Conservation (phyloP, 768 basidiomycete species). For the Panaeolus cyanescens region DNA sequence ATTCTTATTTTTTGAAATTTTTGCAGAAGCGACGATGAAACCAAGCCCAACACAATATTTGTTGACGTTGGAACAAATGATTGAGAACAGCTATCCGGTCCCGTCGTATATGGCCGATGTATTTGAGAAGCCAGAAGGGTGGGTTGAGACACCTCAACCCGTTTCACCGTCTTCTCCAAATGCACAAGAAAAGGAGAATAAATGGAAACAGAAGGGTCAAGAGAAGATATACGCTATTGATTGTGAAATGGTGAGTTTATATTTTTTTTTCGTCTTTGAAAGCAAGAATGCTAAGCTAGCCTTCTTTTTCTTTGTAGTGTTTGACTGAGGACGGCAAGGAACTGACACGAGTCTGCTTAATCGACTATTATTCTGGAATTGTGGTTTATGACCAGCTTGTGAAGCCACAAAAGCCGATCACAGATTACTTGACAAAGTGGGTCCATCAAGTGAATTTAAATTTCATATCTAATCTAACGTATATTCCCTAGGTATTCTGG, state of each 20-base stretch:
- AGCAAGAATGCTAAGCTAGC: background rate
- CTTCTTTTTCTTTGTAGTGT: constrained; percentile 52
- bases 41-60: constrained; percentile 72
- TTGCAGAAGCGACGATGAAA: constrained; percentile 22
- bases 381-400: constrained; percentile 90
- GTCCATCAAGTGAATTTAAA: constrained; percentile 10
- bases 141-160: constrained; percentile 76
- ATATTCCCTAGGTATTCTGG: constrained; percentile 76
- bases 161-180: no score
- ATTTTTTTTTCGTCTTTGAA: background rate
- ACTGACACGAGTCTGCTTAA: constrained; percentile 80
- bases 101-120: constrained; percentile 83
- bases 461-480: background rate
- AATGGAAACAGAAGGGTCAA: constrained; percentile 46
- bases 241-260: constrained; percentile 91
- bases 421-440: constrained; percentile 91
- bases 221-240: constrained; percentile 81
- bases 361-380: constrained; percentile 72
- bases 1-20: constrained; percentile 22
- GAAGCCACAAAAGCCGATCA: constrained; percentile 80
- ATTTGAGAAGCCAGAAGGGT: constrained; percentile 65
- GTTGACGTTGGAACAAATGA: constrained; percentile 82
- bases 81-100: constrained; percentile 91
- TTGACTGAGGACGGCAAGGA: constrained; percentile 89
- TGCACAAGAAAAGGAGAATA: constrained; percentile 23